These are phyloP conservation scores for Chamaecrista fasciculata DNA, from an alignment of 306 rosid species.

Conservation along the genomic window DNA sequence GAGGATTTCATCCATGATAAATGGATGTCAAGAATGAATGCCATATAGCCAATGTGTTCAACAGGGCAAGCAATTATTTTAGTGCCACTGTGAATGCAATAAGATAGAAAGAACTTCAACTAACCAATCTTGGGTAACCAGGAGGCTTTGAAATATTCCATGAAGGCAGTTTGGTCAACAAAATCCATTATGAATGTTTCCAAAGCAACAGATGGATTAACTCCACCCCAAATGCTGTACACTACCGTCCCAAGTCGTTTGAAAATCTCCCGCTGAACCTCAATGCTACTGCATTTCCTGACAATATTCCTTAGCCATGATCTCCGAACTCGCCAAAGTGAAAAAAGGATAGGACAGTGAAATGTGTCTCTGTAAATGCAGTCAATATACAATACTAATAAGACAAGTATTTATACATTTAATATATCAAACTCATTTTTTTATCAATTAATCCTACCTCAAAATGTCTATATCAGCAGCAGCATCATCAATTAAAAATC, in stretches of 20 bases:
- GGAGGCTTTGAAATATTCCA: conserved; percentile 78
- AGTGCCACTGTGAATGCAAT: conserved; percentile 13
- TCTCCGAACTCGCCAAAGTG: conserved; percentile 91
- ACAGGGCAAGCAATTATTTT: not conserved
- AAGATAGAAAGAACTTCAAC: conserved; percentile 43
- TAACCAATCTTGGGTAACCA: conserved; percentile 96
- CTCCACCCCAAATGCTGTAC: conserved; percentile 67
- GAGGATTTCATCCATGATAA: not conserved
- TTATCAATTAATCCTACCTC: conserved; percentile 54
- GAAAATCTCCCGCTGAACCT: conserved; percentile 85
- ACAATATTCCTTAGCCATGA: conserved; percentile 89
- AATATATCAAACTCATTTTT: conserved; percentile 13
- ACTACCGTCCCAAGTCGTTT: conserved; percentile 70
- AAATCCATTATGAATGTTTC: conserved; percentile 74
- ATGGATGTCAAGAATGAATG: conserved; percentile 15
- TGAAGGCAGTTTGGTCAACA: conserved; percentile 79
- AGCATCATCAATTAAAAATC: conserved; percentile 85
- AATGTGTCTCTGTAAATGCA: conserved; percentile 70
- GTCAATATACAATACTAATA: conserved; percentile 23
- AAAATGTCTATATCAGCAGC: conserved; percentile 82
- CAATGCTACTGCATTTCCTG: conserved; percentile 66
- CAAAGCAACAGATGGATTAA: conserved; percentile 46
- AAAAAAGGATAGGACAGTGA: conserved; percentile 77
- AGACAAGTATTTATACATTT: conserved; percentile 11
- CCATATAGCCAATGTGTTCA: conserved; percentile 3